Evolutionary conservation across 2,329 filamentous ascomycete species (phyloP).

Genomic region (Cladosporium sp.): DNA sequence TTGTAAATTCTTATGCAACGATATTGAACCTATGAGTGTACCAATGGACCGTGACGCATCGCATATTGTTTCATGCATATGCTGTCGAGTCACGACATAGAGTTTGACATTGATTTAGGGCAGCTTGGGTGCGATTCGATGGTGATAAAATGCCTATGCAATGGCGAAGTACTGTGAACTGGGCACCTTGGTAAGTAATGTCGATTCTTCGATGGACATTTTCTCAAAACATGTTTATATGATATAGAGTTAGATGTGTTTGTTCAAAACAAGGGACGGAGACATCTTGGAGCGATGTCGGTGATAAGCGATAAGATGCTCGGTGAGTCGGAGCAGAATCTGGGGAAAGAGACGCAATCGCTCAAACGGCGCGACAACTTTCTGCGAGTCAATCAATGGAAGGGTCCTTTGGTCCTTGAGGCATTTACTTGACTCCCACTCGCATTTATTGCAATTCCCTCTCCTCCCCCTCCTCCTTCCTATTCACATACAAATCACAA

Average conservation of each 20-base stretch:
- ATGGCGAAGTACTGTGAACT: background rate
- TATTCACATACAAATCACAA: conserved; percentile 15
- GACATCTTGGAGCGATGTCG: conserved; percentile 1
- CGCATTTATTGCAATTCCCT: conserved; percentile 1
- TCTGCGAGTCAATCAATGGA: background rate
- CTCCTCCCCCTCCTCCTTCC: background rate
- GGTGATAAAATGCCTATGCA: background rate
- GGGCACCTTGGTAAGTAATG: background rate
- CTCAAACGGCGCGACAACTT: background rate
- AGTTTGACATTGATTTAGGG: background rate
- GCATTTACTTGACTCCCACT: conserved; percentile 5
- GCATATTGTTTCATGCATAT: background rate
- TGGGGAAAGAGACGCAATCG: conserved; percentile 8
- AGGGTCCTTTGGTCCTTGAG: background rate
- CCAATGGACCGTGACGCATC: background rate
- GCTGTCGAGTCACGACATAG: background rate
- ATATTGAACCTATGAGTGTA: background rate
- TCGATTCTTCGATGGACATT: background rate
- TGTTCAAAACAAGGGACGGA: background rate
- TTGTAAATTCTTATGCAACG: background rate
- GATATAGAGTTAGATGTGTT: background rate
- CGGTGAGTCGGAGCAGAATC: background rate
- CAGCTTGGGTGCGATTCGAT: background rate
- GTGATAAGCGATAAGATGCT: background rate
- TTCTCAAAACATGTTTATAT: background rate